Conservation (phyloP, 192 early-diverging fungal species). For the Haplosporangium gracile region DNA sequence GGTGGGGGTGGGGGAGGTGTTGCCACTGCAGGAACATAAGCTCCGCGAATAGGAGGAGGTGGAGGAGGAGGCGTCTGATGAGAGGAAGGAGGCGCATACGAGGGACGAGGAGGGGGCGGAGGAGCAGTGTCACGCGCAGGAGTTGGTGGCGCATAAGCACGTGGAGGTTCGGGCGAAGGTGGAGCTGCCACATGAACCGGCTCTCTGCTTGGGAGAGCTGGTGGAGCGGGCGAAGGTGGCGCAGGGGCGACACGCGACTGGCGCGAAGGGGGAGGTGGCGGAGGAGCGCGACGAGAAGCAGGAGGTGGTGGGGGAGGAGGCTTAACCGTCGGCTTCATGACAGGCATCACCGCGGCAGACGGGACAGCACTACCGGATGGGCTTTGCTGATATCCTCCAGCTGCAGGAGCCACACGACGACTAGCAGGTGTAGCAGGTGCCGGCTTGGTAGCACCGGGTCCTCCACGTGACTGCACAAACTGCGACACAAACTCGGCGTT, state of each 20-base stretch:
- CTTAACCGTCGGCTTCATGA: slow-evolving; percentile 48
- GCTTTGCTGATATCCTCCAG: slow-evolving; percentile 48
- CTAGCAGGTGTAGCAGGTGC: slow-evolving; percentile 43
- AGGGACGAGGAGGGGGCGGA: slow-evolving; percentile 37
- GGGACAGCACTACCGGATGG: slow-evolving; percentile 40
- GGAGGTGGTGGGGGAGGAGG: slow-evolving; percentile 56
- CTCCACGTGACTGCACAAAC: slow-evolving; percentile 77
- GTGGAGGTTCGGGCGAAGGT: slow-evolving; percentile 41
- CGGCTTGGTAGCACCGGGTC: slow-evolving; percentile 29
- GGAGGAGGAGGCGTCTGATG: slow-evolving; percentile 35
- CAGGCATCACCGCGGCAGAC: slow-evolving; percentile 29
- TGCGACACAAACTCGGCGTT: slow-evolving; percentile 77
- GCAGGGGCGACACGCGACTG: slow-evolving; percentile 34
- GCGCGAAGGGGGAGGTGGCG: slow-evolving; percentile 58
- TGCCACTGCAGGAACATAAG: slow-evolving; percentile 26
- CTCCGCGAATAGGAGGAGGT: slow-evolving; percentile 38
- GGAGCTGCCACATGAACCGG: slow-evolving; percentile 33
- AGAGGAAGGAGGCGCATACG: slow-evolving; percentile 32
- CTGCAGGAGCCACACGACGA: slow-evolving; percentile 32
- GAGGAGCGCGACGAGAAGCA: slow-evolving; percentile 44
- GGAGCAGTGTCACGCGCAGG: slow-evolving; percentile 39
- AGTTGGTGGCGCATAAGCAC: slow-evolving; percentile 34
- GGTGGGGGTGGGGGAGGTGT: slow-evolving; percentile 37
- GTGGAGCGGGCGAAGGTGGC: slow-evolving; percentile 28
- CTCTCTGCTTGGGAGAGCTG: slow-evolving; percentile 52